phyloP scores from a whole-genome alignment of 2,329 filamentous ascomycete genomes.

The Paraconiothyrium sp. region DNA sequence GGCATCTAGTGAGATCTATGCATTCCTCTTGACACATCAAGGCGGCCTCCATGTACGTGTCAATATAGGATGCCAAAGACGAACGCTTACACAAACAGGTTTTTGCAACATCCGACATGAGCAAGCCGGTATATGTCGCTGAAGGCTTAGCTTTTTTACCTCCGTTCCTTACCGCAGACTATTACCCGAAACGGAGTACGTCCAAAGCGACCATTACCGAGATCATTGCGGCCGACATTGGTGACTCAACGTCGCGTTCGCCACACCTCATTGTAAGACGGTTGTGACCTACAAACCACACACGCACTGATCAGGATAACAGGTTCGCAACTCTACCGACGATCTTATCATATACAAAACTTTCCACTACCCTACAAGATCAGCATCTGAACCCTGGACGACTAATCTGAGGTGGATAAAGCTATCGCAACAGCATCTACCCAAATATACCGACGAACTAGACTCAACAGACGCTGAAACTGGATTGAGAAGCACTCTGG shows the following conservation, averaged over 20 bases:
- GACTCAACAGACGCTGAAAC: slow-evolving; percentile 60
- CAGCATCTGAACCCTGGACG: slow-evolving; percentile 57
- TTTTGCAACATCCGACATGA: slow-evolving; percentile 78
- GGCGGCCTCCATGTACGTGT: slow-evolving; percentile 77
- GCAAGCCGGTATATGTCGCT: slow-evolving; percentile 75
- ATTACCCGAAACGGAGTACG: slow-evolving; percentile 73
- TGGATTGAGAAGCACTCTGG: slow-evolving; percentile 60
- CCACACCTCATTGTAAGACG: slow-evolving; percentile 82
- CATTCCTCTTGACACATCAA: slow-evolving; percentile 80
- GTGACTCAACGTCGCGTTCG: slow-evolving; percentile 73
- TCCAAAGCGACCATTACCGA: slow-evolving; percentile 79
- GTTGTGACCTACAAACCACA: background rate
- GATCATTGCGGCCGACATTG: slow-evolving; percentile 84
- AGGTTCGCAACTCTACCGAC: slow-evolving; percentile 81
- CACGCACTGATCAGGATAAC: slow-evolving; percentile 17
- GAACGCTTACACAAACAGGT: slow-evolving; percentile 60
- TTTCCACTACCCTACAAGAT: slow-evolving; percentile 62
- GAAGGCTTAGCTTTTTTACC: slow-evolving; percentile 83
- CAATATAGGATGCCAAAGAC: background rate
- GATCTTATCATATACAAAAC: slow-evolving; percentile 91
- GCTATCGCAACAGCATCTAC: slow-evolving; percentile 72
- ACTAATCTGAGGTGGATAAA: slow-evolving; percentile 79
- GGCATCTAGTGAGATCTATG: slow-evolving; percentile 66
- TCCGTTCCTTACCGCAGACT: slow-evolving; percentile 76
- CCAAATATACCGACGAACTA: slow-evolving; percentile 63